Base-by-base conservation (phyloP, 257 asterid genomes). In the Linaria vulgaris region DNA sequence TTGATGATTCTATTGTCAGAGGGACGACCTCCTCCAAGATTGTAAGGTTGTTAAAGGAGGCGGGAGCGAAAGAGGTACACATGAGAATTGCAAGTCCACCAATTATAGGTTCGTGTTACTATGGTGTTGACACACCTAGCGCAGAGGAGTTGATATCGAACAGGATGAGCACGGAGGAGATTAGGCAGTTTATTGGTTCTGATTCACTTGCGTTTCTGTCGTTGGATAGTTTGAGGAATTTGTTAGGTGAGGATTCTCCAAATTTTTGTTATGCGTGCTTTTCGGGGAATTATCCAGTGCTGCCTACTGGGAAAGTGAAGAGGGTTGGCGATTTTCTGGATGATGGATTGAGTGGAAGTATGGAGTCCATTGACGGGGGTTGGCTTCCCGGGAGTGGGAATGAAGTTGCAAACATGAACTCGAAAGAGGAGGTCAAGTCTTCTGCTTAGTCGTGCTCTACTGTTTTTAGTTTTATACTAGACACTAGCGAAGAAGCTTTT, bases 51-150 rank as follows among this genome's bases (percentile, higher is more conserved):
- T 24, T 92, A 27, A 92, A 87, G 76, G 99, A 90, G 47, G 88
- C 96, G 0, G 97, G 99, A 0, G 99, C 97, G 0, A 87, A 89
- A 58, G 99, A 92, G 64, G 95, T 89, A 22, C 99, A 92, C 17
- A 87, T 92, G 99, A 82, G 99, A 63, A 89, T 92, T 4, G 97
- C 97, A 0, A 87, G 96, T 72, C 99, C 99, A 3, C 97, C 97
- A 0, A 83, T 92, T 1, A 82, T 92, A 14, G 95, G 74, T 1
- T 85, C 97, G 47, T 91, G 97, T 50, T 91, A 84, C 31, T 91
- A 91, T 58, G 97, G 96, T 0, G 98, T 91, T 12, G 96, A 91
- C 21, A 91, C 95, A 13, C 98, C 98, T 4, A 83, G 89, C 30
- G 9, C 90, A 0, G 88, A 78, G 30, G 96, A 88, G 71, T 63